A percentile compares a stretch with the other conserved stretches of the same genome.
These are phyloP conservation scores for Coniochaeta sp. DNA, from an alignment of 2,329 filamentous ascomycete species.

Conservation along the genomic window DNA sequence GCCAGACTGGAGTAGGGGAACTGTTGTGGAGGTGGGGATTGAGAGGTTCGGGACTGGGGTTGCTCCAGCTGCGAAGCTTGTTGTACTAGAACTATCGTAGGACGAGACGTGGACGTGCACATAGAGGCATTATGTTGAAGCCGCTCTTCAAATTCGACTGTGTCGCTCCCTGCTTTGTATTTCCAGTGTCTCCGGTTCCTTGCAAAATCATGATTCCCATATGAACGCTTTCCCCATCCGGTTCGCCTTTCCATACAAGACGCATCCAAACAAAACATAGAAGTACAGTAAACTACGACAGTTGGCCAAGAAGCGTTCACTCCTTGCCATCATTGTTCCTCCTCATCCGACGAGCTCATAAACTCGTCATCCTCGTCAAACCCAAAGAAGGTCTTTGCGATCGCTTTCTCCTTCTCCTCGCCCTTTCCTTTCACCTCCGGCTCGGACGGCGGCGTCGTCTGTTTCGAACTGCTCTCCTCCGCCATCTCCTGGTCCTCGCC, in stretches of 20 bases:
- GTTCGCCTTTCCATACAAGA: no score
- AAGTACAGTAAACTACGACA: neutral
- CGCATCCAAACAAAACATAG: neutral
- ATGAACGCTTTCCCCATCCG: neutral
- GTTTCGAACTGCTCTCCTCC: slow-evolving; percentile 34
- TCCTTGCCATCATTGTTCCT: slow-evolving; percentile 34
- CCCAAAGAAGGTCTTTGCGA: slow-evolving; percentile 55
- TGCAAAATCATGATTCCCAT: neutral
- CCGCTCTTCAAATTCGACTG: neutral
- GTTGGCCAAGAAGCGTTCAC: slow-evolving; percentile 12
- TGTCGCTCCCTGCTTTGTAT: neutral
- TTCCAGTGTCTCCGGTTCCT: neutral
- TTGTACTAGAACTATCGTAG: slow-evolving; percentile 16
- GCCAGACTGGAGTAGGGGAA: slow-evolving; percentile 54
- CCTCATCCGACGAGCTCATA: slow-evolving; percentile 60
- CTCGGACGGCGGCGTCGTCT: slow-evolving; percentile 41
- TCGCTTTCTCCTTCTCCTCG: slow-evolving; percentile 20
- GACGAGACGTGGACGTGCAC: slow-evolving; percentile 14
- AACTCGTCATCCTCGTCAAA: slow-evolving; percentile 77
- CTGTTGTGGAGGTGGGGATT: neutral
- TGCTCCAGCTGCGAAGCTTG: slow-evolving; percentile 9
- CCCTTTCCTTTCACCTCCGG: slow-evolving; percentile 23
- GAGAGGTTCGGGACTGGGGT: slow-evolving; percentile 9
- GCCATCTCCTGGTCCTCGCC: slow-evolving; percentile 29
- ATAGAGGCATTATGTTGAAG: slow-evolving; percentile 13